Conservation (phyloP, 1,284 basidiomycete genomes). For the Schizophyllum amplum region DNA sequence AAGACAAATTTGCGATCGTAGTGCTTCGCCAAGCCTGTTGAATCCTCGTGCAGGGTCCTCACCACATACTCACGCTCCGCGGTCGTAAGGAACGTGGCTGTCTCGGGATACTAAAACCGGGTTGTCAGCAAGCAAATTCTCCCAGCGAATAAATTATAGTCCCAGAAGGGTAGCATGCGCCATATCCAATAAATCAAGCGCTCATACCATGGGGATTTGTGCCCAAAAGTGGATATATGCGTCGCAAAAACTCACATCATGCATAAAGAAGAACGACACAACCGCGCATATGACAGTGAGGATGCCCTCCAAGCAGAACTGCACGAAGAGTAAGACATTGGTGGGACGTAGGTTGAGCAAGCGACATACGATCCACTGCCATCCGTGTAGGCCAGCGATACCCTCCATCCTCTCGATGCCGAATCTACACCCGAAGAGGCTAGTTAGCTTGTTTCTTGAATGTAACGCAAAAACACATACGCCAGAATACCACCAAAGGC, state of each 20-base stretch:
- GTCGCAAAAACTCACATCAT: slow-evolving; percentile 22
- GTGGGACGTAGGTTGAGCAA: not conserved
- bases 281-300: slow-evolving; percentile 26
- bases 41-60: slow-evolving; percentile 31
- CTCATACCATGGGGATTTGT: too few species aligned
- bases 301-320: slow-evolving; percentile 31
- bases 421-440: slow-evolving; percentile 15
- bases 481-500: slow-evolving; percentile 31
- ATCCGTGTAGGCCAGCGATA: slow-evolving; percentile 30
- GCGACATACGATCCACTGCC: slow-evolving; percentile 34
- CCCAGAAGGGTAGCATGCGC: too few species aligned
- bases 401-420: slow-evolving; percentile 34
- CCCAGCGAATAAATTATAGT: too few species aligned
- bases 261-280: slow-evolving; percentile 27
- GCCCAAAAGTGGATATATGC: slow-evolving; percentile 5
- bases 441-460: not conserved
- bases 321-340: not conserved
- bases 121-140: too few species aligned
- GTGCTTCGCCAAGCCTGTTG: slow-evolving; percentile 24
- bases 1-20: slow-evolving; percentile 28
- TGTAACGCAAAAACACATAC: slow-evolving; percentile 13
- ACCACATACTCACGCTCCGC: slow-evolving; percentile 26
- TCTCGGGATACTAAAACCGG: slow-evolving; percentile 33
- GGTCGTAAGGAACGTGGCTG: slow-evolving; percentile 35
- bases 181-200: too few species aligned